Base-by-base conservation (phyloP, 2,329 filamentous ascomycete genomes). In the Diplodia intermedia region DNA sequence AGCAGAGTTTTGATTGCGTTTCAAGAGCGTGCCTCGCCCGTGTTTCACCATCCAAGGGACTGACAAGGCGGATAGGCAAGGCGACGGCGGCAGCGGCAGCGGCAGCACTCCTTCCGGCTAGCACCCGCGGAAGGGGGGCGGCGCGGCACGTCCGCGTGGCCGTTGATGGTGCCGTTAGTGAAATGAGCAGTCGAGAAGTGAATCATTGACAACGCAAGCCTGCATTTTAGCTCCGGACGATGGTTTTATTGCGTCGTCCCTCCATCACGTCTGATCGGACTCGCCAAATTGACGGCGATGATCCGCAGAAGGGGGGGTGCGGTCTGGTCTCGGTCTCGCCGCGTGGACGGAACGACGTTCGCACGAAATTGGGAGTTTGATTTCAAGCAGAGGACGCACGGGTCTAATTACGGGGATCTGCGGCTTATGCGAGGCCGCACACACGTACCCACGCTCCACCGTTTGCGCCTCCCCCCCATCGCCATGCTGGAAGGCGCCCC, bases 381-480 rank as follows among this genome's bases (percentile, higher is more conserved):
- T 63, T 52, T 52, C 26, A 38, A 31, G 43, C 36, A 55, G 11
- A 53, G 2, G 18, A 49, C 7, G 60, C 60, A 52, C 60, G 52
- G 60, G 8, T 38, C 40, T 63, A 63, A 63, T 63, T 63, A 63
- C 60, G 60, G 60, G 60, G 60, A 63, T 63, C 60, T 52, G 47
- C 60, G 47, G 5, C 52, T 63, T 63, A 63, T 63, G 60, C 60
- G 60, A 63, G 60, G 4, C 57, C 33, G 20, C 26, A 33, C 60
- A 52, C 60, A 49, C 47, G 23, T 38, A 63, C 60, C 18, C 50
- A 36, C 31, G 29, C 31, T 20, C 26, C 53, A 36, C 26, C 31
- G 53, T 56, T 33, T 38, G 18, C 18, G 18, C 31, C 60, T 31
- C 43, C 20, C 38, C 55, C 36, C 38, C 57, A 62, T 62, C 57